Base-by-base conservation (phyloP, 805 yeast species). In the Cyberlindnera lachancei region DNA sequence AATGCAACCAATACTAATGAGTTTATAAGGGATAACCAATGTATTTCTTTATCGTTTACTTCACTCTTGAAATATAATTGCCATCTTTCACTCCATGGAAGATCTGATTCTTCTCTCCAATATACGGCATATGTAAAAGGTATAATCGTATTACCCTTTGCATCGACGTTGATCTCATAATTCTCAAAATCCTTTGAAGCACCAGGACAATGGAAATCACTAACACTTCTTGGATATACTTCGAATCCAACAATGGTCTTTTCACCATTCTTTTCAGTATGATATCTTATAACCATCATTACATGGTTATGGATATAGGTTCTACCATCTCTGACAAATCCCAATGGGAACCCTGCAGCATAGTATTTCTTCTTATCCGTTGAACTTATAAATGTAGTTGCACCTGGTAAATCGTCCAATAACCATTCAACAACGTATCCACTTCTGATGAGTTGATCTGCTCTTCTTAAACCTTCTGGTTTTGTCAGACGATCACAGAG, bases 61-160 rank as follows among this genome's bases (percentile, higher is more conserved):
- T 73, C 80, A 44, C 68, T 69, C 37, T 73, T 66, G 42, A 77
- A 70, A 53, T 79, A 86, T 44, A 79, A 57, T 27, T 73, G 74
- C 92, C 94, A 84, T 44, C 95, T 64, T 37, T 75, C 64, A 30
- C 67, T 65, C 69, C 85, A 81, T 17, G 69, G 67, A 16, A 82
- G 62, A 3, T 73, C 68, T 26, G 61, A 59, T 38, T 86, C 95
- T 52, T 86, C 94, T 52, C 92, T 66, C 94, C 95, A 86, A 50
- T 80, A 80, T 3, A 87, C 86, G 1, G 95, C 74, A 46, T 85
- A 87, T 1, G 95, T 80, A 56, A 75, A 86, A 4, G 90, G 88
- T 21, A 86, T 70, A 23, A 64, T 50, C 1, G 60, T 50, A n/a
- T 54, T 46, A 10, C 61, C 65, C 7, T 58, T 58, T 8, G 61